Percentiles rank a stretch among this genome's conserved stretches.
Conservation (phyloP, 148 eudicot genomes). For the Amaranthus palmeri region DNA sequence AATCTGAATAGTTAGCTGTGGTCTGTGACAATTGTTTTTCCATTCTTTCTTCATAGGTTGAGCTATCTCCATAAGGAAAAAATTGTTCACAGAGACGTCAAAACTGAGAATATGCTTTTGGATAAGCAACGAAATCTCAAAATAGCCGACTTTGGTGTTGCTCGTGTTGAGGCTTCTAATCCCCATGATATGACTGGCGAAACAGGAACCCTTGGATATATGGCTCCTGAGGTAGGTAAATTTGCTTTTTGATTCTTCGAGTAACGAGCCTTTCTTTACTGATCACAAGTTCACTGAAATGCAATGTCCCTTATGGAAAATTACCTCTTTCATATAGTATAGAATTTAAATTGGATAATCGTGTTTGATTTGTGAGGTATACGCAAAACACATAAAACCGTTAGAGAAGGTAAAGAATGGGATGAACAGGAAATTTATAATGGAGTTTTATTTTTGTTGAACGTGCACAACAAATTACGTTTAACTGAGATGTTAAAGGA, state of each 20-base stretch:
- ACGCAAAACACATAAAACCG: too few relatives aligned
- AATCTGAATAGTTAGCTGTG: neutral
- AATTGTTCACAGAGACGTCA: constrained; percentile 91
- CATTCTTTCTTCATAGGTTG: constrained; percentile 37
- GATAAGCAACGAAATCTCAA: constrained; percentile 69
- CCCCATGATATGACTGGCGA: constrained; percentile 94
- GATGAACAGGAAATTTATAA: too few relatives aligned
- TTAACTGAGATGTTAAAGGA: too few relatives aligned
- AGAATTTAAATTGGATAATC: too few relatives aligned
- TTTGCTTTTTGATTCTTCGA: neutral
- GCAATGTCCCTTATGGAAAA: neutral
- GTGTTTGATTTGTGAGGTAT: too few relatives aligned
- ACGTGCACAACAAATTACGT: too few relatives aligned
- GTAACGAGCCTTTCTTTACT: neutral
- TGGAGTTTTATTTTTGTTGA: too few relatives aligned
- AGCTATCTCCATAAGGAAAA: constrained; percentile 74
- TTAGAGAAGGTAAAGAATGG: too few relatives aligned
- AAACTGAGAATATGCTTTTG: constrained; percentile 89
- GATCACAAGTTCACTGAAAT: neutral
- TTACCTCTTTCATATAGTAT: neutral
- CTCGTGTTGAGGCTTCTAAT: constrained; percentile 86
- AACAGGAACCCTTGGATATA: constrained; percentile 91
- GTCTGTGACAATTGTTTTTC: neutral
- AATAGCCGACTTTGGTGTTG: constrained; percentile 91
- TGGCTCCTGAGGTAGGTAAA: constrained; percentile 82